phyloP scores from a whole-genome alignment of 352 stramenopile genomes.

The Globisporangium acanthophoron region DNA sequence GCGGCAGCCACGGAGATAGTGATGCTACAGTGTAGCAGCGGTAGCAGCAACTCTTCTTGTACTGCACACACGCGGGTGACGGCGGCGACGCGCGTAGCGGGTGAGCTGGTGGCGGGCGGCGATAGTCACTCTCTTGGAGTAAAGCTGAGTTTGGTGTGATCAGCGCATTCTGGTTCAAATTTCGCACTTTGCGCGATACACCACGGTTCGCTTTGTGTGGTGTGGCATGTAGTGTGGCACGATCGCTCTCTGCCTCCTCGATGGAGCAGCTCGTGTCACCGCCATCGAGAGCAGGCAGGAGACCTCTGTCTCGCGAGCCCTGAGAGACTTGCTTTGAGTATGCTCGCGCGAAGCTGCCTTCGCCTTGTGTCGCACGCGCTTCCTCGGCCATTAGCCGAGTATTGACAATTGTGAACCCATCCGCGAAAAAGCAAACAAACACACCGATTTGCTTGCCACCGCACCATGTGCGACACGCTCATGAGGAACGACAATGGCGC shows the following conservation, averaged over 20 bases:
- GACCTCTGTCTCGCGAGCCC: too few species aligned
- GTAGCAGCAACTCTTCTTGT: too few species aligned
- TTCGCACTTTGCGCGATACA: background rate
- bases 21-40: too few species aligned
- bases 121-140: background rate
- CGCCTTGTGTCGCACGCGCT: background rate
- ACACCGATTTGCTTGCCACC: background rate
- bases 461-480: background rate
- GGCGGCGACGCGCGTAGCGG: too few species aligned
- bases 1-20: background rate
- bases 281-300: too few species aligned
- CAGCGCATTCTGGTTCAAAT: background rate
- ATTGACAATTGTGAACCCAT: background rate
- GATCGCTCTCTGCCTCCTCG: too few species aligned
- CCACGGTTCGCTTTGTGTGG: background rate
- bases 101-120: background rate
- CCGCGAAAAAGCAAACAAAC: background rate
- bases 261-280: too few species aligned
- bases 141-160: background rate
- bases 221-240: too few species aligned
- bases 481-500: too few species aligned
- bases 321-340: background rate
- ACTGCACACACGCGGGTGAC: too few species aligned
- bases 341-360: background rate
- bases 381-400: too few species aligned